Base-by-base conservation (phyloP, 2,329 filamentous ascomycete species). In the Xylariaceae sp. region DNA sequence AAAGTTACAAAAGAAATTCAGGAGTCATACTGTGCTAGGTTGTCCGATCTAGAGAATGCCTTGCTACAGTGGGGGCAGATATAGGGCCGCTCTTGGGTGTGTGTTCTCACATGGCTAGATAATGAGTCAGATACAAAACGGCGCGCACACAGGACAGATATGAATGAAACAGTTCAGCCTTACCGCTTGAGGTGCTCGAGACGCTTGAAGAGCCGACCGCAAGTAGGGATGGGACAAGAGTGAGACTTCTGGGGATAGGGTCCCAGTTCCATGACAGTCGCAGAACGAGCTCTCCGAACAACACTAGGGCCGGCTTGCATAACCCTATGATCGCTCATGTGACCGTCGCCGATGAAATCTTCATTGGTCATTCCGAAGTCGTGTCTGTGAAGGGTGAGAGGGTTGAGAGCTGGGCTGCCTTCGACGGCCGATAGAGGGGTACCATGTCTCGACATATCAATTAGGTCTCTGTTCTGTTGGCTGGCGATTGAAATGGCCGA, bases 151-250 rank as follows among this genome's bases (percentile, higher is more conserved):
- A 62, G 62, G 69, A 62, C 69, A 71, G 65, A 58, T 59, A 69
- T 52, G 72, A 68, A 67, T 64, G 65, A 63, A 65, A 69, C 65
- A 65, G 67, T 62, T 63, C 59, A 65, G 66, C 77, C 87, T 83
- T 89, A 95, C 90, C 92, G 86, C 82, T 99, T 99, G 66, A 99
- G 84, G 75, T 99, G 94, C 76, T 99, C 94, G 76, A 99, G 83
- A 72, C 94, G 86, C 85, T 99, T 99, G 82, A 99, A 99, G 55
- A 96, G 82, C 65, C 94, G 87, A 47, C 94, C 94, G 69, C 94
- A 99, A 48, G 92, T 95, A 27, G 94, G 94, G 64, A 99, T 99
- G n/a, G 94, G 94, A 75, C 94, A 99, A 2, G 92, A 97, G 72
- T 99, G 94, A 38, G 91, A 96, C 73, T 99, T 99, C 67, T 95